Conservation (phyloP, 106 monocot species). For the Dendrobium huoshanense region DNA sequence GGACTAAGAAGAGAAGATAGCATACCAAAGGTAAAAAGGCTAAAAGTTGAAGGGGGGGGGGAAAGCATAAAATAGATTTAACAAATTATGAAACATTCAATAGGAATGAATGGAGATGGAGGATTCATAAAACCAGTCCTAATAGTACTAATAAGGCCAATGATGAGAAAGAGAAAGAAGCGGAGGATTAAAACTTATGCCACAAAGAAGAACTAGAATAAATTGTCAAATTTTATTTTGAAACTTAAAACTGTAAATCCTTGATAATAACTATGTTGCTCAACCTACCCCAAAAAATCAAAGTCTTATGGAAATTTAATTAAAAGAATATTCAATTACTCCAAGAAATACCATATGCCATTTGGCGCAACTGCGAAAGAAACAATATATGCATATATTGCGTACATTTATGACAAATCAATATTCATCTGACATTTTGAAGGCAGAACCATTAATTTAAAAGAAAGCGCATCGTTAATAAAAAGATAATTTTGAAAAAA, state of each 20-base stretch:
- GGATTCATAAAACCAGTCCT: background rate
- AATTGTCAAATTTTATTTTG: background rate
- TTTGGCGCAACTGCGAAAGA: background rate
- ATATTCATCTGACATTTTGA: background rate
- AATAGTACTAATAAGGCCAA: background rate
- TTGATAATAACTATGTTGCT: background rate
- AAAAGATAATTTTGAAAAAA: background rate
- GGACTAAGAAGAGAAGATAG: background rate
- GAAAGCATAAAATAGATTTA: background rate
- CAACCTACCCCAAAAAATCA: background rate
- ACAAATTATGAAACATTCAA: background rate
- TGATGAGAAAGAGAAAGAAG: background rate
- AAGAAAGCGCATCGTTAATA: background rate
- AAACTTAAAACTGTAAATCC: background rate
- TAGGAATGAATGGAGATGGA: background rate
- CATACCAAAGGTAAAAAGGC: background rate
- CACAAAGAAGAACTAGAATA: background rate
- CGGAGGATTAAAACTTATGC: background rate
- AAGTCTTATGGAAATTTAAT: background rate
- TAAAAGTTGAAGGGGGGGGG: background rate
- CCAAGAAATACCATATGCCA: background rate
- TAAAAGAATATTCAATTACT: background rate
- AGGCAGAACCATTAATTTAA: background rate
- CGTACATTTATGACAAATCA: background rate
- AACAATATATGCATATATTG: background rate